Conservation (phyloP, 345 rosid species). For the Brassica napus region DNA sequence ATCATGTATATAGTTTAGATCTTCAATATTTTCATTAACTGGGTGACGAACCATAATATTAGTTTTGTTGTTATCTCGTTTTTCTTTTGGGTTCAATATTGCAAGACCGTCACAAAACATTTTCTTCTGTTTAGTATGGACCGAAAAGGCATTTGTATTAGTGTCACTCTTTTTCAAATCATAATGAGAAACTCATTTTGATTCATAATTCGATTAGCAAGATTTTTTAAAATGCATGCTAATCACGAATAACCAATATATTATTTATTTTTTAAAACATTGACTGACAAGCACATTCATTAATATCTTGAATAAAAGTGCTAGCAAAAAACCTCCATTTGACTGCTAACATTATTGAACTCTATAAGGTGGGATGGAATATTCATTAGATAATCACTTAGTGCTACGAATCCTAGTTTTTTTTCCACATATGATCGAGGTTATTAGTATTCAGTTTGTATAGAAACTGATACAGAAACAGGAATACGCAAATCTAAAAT, state of each 20-base stretch:
- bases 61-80: background rate
- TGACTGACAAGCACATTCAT: background rate
- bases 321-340: too few relatives aligned
- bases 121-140: background rate
- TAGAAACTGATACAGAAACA: too few relatives aligned
- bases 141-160: background rate
- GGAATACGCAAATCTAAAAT: background rate
- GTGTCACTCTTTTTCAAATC: background rate
- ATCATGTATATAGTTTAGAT: too few relatives aligned
- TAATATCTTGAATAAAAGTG: background rate
- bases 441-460: background rate
- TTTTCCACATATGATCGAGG: background rate
- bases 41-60: background rate
- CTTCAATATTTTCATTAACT: background rate
- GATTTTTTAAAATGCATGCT: background rate
- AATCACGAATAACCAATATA: background rate
- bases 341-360: background rate
- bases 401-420: background rate
- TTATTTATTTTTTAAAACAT: background rate
- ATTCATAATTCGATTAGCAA: background rate
- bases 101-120: background rate
- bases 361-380: background rate
- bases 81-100: background rate
- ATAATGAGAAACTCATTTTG: background rate
- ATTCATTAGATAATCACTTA: background rate